These are phyloP conservation scores for Silene noctiflora DNA, from an alignment of 179 eudicot species.

Conservation along the genomic window DNA sequence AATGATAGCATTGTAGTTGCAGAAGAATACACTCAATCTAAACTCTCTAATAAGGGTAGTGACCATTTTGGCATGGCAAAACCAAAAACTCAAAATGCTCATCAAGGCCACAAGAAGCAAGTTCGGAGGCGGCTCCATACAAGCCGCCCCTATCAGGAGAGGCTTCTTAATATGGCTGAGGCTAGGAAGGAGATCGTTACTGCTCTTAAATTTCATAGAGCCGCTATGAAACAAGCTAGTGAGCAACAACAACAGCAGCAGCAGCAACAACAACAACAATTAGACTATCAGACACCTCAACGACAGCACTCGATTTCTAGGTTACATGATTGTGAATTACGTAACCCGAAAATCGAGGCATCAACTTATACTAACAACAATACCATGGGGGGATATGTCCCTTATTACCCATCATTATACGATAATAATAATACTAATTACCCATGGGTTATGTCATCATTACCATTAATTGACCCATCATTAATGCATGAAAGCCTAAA, in stretches of 20 bases:
- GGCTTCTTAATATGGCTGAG: conserved; percentile 91
- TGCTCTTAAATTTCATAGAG: conserved; percentile 87
- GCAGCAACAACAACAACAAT: conserved; percentile 5
- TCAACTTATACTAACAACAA: conserved; percentile 10
- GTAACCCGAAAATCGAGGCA: conserved; percentile 15
- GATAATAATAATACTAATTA: neutral
- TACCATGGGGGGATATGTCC: neutral
- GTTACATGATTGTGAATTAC: conserved; percentile 4
- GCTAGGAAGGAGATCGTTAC: conserved; percentile 74
- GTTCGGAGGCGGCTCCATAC: conserved; percentile 82
- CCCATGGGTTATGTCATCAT: neutral
- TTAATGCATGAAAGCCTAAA: conserved; percentile 21
- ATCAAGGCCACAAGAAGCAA: conserved; percentile 53
- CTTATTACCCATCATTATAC: conserved; percentile 8
- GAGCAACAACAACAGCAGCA: conserved; percentile 24
- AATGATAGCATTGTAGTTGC: conserved; percentile 11
- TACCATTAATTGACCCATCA: conserved; percentile 18
- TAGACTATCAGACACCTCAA: conserved; percentile 10
- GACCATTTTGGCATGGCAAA: conserved; percentile 25
- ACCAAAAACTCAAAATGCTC: conserved; percentile 17
- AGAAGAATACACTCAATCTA: neutral
- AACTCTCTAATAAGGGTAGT: neutral
- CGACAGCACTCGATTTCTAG: neutral
- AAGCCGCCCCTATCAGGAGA: conserved; percentile 84
- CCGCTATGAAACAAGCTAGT: conserved; percentile 73